Evolutionary conservation across 164 flowering plant genomes (phyloP), one percentile per base, ranked within the genome.

Genomic region (Vitis amurensis): DNA sequence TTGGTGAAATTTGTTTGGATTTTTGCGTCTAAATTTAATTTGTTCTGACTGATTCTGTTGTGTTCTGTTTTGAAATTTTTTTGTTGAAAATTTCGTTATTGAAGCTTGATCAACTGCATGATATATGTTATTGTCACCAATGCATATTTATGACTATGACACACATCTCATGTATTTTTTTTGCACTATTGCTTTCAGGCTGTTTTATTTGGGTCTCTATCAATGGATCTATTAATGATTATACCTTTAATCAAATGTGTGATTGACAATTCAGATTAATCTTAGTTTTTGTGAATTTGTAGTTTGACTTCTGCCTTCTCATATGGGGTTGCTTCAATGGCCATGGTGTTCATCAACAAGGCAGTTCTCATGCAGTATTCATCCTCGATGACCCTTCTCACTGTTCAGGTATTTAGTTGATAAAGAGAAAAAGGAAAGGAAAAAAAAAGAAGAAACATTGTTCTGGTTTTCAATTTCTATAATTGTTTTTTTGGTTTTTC

Each of bases 331-430:
- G 81, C 98, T 75, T 96, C 99, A 8, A 96, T 96, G 99, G 93
- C 97, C 12, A 96, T 96, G 99, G 97, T 93, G 65, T 96, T 96
- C 68, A 88, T 96, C 81, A 96, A 96, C 67, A 93, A 96, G 80
- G 97, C 99, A 37, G 75, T 96, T 60, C 75, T 96, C 19, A 91
- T 96, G 98, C 90, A 92, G 77, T 96, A 93, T 82, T 58, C 89
- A 3, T 59, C 89, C 73, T 96, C 99, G 15, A 91, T 93, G 97
- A 90, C 97, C 48, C 97, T 96, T 59, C 98, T 96, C 63, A 84
- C 92, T 30, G 49, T 91, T 23, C 99, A 93, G 97, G 99, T 93
- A 75, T 44, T 47, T 3, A 37, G 10, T 2, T 19, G 37, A 8
- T 61, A 10, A 30, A 61, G 37, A 58, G 37, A 29, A 49, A 14